These are phyloP conservation scores for Rubia balearica DNA, from an alignment of 305 asterid species.

Conservation along the genomic window DNA sequence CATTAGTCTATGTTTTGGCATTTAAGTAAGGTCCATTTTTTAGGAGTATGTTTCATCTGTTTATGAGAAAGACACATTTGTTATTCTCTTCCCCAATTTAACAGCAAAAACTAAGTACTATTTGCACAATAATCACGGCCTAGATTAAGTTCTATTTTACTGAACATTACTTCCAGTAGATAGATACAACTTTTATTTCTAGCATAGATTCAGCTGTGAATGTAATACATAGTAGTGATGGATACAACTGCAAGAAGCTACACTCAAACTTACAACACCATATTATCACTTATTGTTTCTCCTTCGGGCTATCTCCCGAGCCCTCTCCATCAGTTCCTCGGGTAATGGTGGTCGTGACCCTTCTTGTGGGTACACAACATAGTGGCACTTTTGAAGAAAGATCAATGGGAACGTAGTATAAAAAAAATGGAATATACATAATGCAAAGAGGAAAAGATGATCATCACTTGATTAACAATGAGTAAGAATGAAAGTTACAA, in stretches of 20 bases:
- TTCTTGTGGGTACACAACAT: slow-evolving; percentile 83
- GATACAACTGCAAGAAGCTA: slow-evolving; percentile 9
- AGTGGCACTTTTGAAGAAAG: slow-evolving; percentile 56
- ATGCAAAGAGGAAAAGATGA: not conserved
- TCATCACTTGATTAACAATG: not conserved
- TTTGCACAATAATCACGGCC: not conserved
- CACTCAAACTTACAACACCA: slow-evolving; percentile 10
- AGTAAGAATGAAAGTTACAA: not conserved
- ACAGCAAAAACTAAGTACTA: not conserved
- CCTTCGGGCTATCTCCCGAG: slow-evolving; percentile 66
- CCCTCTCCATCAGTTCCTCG: slow-evolving; percentile 84
- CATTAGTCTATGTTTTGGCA: no score
- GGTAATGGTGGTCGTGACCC: slow-evolving; percentile 79
- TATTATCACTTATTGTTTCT: slow-evolving; percentile 25
- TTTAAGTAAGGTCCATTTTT: no score
- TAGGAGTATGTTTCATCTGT: no score
- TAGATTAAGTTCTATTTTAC: not conserved
- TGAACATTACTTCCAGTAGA: not conserved
- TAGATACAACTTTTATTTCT: not conserved
- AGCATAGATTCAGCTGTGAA: not conserved
- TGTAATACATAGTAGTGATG: not conserved
- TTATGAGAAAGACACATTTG: no score
- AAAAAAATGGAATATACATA: not conserved
- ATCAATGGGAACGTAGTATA: not conserved
- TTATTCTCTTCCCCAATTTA: not conserved